Conservation (phyloP, 306 rosid genomes). For the Psophocarpus tetragonolobus region DNA sequence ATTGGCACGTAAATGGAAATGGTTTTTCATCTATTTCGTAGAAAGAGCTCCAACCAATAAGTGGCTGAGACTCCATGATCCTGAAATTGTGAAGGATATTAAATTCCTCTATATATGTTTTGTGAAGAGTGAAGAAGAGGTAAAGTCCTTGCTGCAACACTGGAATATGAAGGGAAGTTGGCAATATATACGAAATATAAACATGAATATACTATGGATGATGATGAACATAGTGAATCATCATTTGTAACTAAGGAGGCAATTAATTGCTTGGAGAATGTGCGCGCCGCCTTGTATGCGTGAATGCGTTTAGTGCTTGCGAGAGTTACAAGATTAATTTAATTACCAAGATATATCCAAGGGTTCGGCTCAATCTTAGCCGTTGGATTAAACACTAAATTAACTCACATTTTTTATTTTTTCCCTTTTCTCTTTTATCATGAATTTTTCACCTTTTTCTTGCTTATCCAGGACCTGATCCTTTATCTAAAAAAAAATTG, state of each 20-base stretch:
- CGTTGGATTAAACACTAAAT: neutral
- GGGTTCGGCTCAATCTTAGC: slow-evolving; percentile 10
- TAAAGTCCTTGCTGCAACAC: neutral
- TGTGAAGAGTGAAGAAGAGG: neutral
- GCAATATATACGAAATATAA: slow-evolving; percentile 34
- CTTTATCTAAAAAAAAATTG: neutral
- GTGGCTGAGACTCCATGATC: slow-evolving; percentile 35
- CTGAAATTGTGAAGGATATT: neutral
- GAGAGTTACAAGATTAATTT: slow-evolving; percentile 64
- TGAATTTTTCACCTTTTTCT: neutral
- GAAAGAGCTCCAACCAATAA: slow-evolving; percentile 22
- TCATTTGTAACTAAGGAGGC: slow-evolving; percentile 27
- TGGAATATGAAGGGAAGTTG: slow-evolving; percentile 7
- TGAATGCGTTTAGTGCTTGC: slow-evolving; percentile 45
- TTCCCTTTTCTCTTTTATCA: neutral
- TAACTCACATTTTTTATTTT: neutral
- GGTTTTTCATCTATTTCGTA: slow-evolving; percentile 38
- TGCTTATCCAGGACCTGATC: no score
- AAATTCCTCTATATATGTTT: neutral
- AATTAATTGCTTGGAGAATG: slow-evolving; percentile 46
- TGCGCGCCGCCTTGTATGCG: slow-evolving; percentile 62
- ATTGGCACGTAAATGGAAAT: slow-evolving; percentile 27
- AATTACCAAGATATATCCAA: slow-evolving; percentile 14
- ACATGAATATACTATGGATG: neutral
- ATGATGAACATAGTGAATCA: slow-evolving; percentile 25